phyloP scores from a whole-genome alignment of 345 rosid species.

The Hibiscus trionum region DNA sequence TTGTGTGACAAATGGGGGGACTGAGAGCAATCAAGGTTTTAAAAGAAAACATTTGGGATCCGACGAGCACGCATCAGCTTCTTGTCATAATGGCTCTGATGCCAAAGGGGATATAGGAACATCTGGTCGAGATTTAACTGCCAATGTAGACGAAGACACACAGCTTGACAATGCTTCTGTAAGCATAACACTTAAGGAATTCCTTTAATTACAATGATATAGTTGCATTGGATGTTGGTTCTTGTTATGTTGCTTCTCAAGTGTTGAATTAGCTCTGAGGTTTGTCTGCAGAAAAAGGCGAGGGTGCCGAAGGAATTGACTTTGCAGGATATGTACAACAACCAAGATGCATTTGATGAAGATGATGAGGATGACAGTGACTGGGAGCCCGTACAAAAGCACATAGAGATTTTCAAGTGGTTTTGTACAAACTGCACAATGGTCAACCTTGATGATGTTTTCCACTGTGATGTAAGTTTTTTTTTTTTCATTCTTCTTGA shows the following conservation, averaged over 20 bases:
- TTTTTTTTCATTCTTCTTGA: background rate
- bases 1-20: constrained; percentile 30
- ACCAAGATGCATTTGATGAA: constrained; percentile 38
- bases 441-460: constrained; percentile 60
- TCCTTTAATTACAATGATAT: background rate
- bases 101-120: constrained; percentile 22
- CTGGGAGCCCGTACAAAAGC: constrained; percentile 75
- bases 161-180: constrained; percentile 26
- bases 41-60: constrained; percentile 33
- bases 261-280: background rate
- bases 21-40: constrained; percentile 31
- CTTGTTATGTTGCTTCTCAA: background rate
- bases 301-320: constrained; percentile 55
- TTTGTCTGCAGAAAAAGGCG: constrained; percentile 35
- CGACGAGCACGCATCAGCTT: constrained; percentile 21
- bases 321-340: constrained; percentile 54
- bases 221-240: background rate
- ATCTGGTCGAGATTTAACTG: constrained; percentile 15
- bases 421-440: constrained; percentile 88
- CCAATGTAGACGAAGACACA: constrained; percentile 17
- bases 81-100: constrained; percentile 14
- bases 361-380: constrained; percentile 87
- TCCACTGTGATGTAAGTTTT: constrained; percentile 66
- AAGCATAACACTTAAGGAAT: constrained; percentile 2
- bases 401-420: constrained; percentile 61